Evolutionary conservation across 2,329 filamentous ascomycete genomes (phyloP).

Genomic region (Hysterium pulicare): DNA sequence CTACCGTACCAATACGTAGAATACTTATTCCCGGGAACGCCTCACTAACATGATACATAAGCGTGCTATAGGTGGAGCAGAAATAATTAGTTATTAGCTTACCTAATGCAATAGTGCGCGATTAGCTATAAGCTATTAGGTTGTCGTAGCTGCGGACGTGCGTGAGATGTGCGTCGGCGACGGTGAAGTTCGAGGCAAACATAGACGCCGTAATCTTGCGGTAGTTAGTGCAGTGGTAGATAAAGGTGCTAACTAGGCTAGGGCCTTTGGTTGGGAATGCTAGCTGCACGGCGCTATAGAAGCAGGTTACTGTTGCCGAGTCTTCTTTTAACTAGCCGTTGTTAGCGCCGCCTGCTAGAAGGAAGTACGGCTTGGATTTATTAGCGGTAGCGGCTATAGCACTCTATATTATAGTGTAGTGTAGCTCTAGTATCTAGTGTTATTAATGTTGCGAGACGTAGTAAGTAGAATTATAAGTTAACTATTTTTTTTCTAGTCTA

Average conservation of each 20-base stretch:
- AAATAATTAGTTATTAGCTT: conserved; percentile 61
- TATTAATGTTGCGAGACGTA: neutral
- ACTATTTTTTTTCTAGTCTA: too few species aligned
- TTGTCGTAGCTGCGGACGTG: conserved; percentile 52
- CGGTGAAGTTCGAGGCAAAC: conserved; percentile 57
- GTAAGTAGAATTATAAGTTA: neutral
- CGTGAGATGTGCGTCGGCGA: conserved; percentile 45
- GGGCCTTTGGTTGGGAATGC: conserved; percentile 41
- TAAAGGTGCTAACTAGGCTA: conserved; percentile 49
- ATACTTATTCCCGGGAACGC: conserved; percentile 48
- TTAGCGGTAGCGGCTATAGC: conserved; percentile 11
- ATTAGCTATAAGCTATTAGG: conserved; percentile 47
- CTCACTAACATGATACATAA: conserved; percentile 54
- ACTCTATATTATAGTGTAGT: neutral
- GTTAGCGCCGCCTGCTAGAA: conserved; percentile 6
- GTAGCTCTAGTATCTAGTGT: neutral
- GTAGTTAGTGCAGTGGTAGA: conserved; percentile 62
- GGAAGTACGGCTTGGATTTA: conserved; percentile 11
- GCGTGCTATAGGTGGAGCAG: conserved; percentile 56
- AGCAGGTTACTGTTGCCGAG: conserved; percentile 13
- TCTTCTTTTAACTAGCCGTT: conserved; percentile 9
- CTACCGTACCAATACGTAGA: conserved; percentile 58
- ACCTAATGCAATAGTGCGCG: conserved; percentile 38
- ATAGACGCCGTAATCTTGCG: conserved; percentile 60
- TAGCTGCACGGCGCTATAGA: conserved; percentile 11